These are phyloP conservation scores for Aspergillus heteromorphus DNA, from an alignment of 495 filamentous ascomycete species.

Conservation along the genomic window DNA sequence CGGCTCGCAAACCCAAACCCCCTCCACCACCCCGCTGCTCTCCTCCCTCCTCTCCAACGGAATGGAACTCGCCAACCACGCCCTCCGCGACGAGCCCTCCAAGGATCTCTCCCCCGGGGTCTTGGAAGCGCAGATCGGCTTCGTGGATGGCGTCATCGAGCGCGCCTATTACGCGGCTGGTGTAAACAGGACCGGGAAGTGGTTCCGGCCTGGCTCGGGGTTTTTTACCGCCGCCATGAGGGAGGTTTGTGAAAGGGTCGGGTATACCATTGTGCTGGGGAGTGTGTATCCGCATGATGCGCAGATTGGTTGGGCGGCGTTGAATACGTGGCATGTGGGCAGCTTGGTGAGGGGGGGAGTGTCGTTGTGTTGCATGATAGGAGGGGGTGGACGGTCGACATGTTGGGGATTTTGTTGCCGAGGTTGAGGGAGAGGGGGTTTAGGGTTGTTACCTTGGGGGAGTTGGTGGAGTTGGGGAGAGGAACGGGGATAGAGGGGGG, in stretches of 20 bases:
- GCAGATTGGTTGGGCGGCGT: constrained; percentile 57
- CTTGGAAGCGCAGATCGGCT: constrained; percentile 33
- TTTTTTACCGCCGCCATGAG: constrained; percentile 69
- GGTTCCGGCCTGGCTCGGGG: constrained; percentile 76
- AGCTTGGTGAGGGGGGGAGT: constrained; percentile 71
- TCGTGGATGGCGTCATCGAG: constrained; percentile 44
- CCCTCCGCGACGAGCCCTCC: constrained; percentile 75
- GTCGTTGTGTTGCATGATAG: constrained; percentile 82
- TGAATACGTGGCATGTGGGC: constrained; percentile 76
- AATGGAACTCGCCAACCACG: constrained; percentile 78
- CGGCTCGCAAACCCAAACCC: constrained; percentile 60
- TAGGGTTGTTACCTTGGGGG: constrained; percentile 59
- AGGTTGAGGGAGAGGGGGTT: constrained; percentile 65
- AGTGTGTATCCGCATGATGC: constrained; percentile 85
- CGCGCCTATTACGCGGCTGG: constrained; percentile 4
- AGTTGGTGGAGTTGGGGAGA: constrained; percentile 39
- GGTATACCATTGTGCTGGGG: constrained; percentile 66
- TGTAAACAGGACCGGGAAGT: constrained; percentile 40
- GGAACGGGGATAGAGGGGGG: neutral
- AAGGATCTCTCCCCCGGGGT: constrained; percentile 33
- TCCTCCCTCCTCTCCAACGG: constrained; percentile 55
- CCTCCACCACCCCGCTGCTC: constrained; percentile 48
- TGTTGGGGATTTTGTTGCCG: constrained; percentile 65
- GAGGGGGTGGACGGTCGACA: constrained; percentile 69
- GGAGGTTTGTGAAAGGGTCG: constrained; percentile 45